A percentile compares a stretch with the other conserved stretches of the same genome.
phyloP scores from a whole-genome alignment of 106 monocot species.

The Hemerocallis citrina region DNA sequence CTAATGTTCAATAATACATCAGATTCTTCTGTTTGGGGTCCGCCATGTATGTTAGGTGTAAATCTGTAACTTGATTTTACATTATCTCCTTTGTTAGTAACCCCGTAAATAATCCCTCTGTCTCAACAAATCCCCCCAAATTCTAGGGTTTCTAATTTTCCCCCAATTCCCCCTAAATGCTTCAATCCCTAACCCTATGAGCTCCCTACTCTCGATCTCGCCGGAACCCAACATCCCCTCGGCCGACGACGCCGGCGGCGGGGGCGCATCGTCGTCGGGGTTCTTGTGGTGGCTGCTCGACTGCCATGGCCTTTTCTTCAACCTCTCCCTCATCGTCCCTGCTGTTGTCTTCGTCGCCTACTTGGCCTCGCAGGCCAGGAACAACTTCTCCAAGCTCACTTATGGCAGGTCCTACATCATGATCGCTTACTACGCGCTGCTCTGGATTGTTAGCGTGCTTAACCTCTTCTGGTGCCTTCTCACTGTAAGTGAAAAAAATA shows the following conservation, averaged over 20 bases:
- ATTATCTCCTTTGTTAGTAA: no score
- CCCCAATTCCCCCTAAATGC: no score
- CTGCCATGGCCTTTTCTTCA: slow-evolving; percentile 45
- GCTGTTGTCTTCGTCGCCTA: slow-evolving; percentile 47
- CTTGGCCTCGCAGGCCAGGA: slow-evolving; percentile 52
- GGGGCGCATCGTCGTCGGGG: slow-evolving; percentile 2
- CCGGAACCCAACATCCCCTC: slow-evolving; percentile 7
- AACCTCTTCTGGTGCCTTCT: slow-evolving; percentile 62
- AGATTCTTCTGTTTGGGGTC: no score
- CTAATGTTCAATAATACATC: no score
- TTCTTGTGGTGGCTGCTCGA: slow-evolving; percentile 30
- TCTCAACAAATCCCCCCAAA: no score
- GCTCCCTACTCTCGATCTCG: no score
- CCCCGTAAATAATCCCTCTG: no score
- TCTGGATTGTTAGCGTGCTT: slow-evolving; percentile 51
- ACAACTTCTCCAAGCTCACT: slow-evolving; percentile 43
- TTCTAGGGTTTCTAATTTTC: no score
- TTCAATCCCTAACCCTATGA: no score
- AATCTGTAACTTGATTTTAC: no score
- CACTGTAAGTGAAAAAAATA: slow-evolving; percentile 25
- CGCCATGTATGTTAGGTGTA: no score
- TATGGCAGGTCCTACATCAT: slow-evolving; percentile 56
- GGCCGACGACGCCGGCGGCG: neutral
- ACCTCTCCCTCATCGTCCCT: slow-evolving; percentile 47
- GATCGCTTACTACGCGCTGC: slow-evolving; percentile 45